phyloP scores from a whole-genome alignment of 2,329 filamentous ascomycete species.

The Lecanicillium sp. region DNA sequence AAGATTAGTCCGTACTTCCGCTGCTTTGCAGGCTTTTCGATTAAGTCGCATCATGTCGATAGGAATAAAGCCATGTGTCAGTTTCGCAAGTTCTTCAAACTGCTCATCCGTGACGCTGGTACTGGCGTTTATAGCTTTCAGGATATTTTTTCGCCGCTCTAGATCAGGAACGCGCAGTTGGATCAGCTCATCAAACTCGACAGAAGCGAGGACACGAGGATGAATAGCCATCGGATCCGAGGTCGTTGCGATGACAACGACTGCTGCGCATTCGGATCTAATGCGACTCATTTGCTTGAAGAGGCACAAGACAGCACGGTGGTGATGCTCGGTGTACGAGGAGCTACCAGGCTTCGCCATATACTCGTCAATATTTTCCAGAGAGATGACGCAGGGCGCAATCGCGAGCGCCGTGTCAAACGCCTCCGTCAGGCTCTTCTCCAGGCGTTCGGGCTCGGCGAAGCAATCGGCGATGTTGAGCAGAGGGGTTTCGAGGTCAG shows the following conservation, averaged over 20 bases:
- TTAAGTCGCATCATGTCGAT: conserved; percentile 72
- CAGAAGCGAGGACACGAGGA: conserved; percentile 65
- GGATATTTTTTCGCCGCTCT: conserved; percentile 67
- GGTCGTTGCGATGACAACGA: conserved; percentile 87
- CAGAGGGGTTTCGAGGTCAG: conserved; percentile 65
- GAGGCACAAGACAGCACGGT: conserved; percentile 76
- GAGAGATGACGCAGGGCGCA: conserved; percentile 84
- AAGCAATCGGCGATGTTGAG: conserved; percentile 45
- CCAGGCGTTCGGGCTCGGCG: conserved; percentile 32
- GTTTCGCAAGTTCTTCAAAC: conserved; percentile 60
- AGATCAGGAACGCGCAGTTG: conserved; percentile 85
- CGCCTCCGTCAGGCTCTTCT: conserved; percentile 34
- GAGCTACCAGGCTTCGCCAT: conserved; percentile 77
- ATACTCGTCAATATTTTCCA: conserved; percentile 79
- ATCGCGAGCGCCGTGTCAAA: conserved; percentile 75
- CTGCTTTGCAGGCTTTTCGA: conserved; percentile 35
- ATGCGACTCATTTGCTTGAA: conserved; percentile 85
- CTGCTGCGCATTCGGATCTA: conserved; percentile 60
- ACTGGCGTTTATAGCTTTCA: conserved; percentile 64
- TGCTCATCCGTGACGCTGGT: conserved; percentile 44
- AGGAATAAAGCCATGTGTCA: conserved; percentile 89
- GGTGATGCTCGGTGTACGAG: conserved; percentile 82
- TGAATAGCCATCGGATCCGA: conserved; percentile 84
- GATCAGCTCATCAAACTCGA: conserved; percentile 76
- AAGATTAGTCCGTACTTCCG: conserved; percentile 28